phyloP scores from a whole-genome alignment of 2,329 filamentous ascomycete genomes.

The Monilinia fructigena region DNA sequence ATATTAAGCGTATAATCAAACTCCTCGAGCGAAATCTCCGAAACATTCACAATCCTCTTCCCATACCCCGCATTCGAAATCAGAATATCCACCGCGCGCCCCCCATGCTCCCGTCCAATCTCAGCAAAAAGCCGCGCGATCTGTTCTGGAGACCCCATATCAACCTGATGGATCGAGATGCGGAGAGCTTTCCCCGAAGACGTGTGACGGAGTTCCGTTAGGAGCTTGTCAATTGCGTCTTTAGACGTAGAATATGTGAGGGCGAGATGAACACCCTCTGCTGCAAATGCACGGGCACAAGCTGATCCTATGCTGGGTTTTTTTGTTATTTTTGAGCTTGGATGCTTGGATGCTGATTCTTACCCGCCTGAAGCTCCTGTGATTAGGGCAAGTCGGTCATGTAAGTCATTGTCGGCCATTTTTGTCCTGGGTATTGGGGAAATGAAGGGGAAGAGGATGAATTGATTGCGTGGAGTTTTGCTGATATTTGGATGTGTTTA shows the following conservation, averaged over 20 bases:
- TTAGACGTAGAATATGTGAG: slow-evolving; percentile 56
- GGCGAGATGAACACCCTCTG: slow-evolving; percentile 53
- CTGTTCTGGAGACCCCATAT: slow-evolving; percentile 54
- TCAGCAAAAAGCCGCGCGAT: slow-evolving; percentile 55
- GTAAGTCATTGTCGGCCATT: slow-evolving; percentile 46
- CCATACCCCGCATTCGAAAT: slow-evolving; percentile 67
- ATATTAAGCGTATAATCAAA: slow-evolving; percentile 36
- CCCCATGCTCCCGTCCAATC: slow-evolving; percentile 51
- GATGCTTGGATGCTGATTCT: slow-evolving; percentile 25
- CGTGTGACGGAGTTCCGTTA: slow-evolving; percentile 37
- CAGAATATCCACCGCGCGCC: slow-evolving; percentile 56
- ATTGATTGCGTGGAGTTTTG: not conserved
- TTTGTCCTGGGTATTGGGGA: not conserved
- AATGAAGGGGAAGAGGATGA: not conserved
- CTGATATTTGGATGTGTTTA: not conserved
- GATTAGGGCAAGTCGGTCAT: slow-evolving; percentile 55
- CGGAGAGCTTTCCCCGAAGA: slow-evolving; percentile 41
- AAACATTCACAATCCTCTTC: slow-evolving; percentile 50
- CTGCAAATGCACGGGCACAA: slow-evolving; percentile 55
- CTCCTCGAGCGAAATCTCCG: slow-evolving; percentile 35
- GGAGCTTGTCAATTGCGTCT: slow-evolving; percentile 47
- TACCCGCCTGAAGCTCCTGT: slow-evolving; percentile 63
- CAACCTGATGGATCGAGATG: slow-evolving; percentile 57
- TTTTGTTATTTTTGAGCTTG: not conserved
- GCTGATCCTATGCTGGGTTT: slow-evolving; percentile 57